phyloP scores from a whole-genome alignment of 345 rosid genomes.

The Theobroma cacao region DNA sequence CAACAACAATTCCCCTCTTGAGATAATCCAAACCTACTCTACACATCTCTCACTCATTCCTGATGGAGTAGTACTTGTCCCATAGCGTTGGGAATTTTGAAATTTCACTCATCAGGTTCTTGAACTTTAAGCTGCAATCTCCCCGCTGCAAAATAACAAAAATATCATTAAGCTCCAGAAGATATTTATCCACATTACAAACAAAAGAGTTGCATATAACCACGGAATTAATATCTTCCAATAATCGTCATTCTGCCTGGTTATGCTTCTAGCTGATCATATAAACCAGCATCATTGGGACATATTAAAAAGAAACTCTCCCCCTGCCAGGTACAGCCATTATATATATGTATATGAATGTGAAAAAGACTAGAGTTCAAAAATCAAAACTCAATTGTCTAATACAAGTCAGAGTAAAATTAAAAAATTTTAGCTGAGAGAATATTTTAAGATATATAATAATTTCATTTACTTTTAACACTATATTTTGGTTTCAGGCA shows the following conservation, averaged over 20 bases:
- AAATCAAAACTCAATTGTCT: not conserved
- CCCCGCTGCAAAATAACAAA: slow-evolving; percentile 58
- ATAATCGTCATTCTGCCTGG: not conserved
- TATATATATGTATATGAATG: too few relatives aligned
- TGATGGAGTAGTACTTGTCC: slow-evolving; percentile 78
- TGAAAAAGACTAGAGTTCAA: too few relatives aligned
- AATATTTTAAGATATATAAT: not conserved
- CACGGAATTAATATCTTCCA: too few relatives aligned
- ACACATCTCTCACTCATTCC: slow-evolving; percentile 61
- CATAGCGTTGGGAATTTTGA: slow-evolving; percentile 56
- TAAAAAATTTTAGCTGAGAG: not conserved
- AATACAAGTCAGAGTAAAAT: not conserved
- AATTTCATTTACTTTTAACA: not conserved
- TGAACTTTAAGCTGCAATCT: slow-evolving; percentile 87
- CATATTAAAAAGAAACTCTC: too few relatives aligned
- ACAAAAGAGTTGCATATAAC: not conserved
- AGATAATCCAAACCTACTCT: not conserved
- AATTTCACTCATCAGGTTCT: slow-evolving; percentile 80
- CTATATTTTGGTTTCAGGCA: not conserved
- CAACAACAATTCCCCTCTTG: not conserved
- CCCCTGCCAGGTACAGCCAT: too few relatives aligned
- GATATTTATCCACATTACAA: not conserved
- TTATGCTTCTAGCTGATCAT: not conserved
- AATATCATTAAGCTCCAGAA: not conserved
- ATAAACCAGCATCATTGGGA: not conserved